Base-by-base conservation (phyloP, 305 asterid species). In the Striga hermonthica region DNA sequence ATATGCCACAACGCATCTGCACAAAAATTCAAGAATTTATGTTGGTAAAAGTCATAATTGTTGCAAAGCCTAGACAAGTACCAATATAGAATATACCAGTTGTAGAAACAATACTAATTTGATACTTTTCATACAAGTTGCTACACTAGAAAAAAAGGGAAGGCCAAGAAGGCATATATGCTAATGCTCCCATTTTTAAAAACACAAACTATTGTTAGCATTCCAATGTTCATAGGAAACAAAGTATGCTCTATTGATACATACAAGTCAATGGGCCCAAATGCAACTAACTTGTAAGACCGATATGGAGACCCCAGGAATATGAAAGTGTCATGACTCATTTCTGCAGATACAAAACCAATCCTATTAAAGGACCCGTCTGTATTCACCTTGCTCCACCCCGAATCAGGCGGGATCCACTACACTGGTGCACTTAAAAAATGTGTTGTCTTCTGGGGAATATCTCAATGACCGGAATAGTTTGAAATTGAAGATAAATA, bases 1-100 rank as follows among this genome's bases (percentile, higher is more conserved):
- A 84, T 82, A 94, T 55, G 95, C 97, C 45, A 69, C 95, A 38
- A 94, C 96, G 74, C 97, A 94, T 75, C 99, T 94, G 89, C 76
- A 57, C 31, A 12, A 65, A 59, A 58, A 69, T 64, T 37, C 73
- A 64, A 55, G 28, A 44, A 66, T 62, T 28, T 36, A 56, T 56
- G 15, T 56, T 7, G 62, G 9, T 50, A 31, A 58, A 43, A 40
- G 31, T 22, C 2, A 22, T 0, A 39, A 22, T 37, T 62, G 54
- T 38, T 50, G 64, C 45, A 41, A 48, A 50, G 65, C 61, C 43
- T 52, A 11, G 14, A 57, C 15, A 43, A 56, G 16, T 31, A 16
- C 52, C 13, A 57, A 4, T 13, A 57, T 13, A 65, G 16, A 57
- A 58, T 8, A 62, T 66, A 50, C 35, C 14, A 71, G 39, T 64